Evolutionary conservation across 1,284 basidiomycete species (phyloP).

Genomic region (Puccinia hordei): DNA sequence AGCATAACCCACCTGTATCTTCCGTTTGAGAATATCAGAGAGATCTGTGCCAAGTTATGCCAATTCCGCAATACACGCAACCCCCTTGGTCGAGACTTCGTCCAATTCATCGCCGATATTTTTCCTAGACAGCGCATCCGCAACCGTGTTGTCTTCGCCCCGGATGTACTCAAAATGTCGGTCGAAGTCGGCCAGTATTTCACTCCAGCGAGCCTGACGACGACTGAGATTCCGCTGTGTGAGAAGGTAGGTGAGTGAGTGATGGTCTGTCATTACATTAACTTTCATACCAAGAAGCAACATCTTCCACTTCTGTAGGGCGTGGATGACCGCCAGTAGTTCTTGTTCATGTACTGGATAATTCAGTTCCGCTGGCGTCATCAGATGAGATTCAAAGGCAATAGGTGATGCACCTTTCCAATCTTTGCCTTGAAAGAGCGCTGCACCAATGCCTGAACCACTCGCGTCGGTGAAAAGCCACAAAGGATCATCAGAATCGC

Average conservation of each 20-base stretch:
- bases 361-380: neutral
- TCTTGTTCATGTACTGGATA: too few relatives aligned
- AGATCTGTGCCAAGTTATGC: neutral
- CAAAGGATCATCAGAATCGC: neutral
- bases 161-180: too few relatives aligned
- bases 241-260: too few relatives aligned
- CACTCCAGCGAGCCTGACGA: constrained; percentile 60
- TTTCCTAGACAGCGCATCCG: constrained; percentile 60
- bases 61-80: neutral
- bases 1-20: neutral
- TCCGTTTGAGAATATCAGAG: neutral
- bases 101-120: neutral
- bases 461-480: constrained; percentile 15
- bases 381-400: constrained; percentile 1
- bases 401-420: neutral
- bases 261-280: too few relatives aligned
- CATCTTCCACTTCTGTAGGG: too few relatives aligned
- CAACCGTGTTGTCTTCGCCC: constrained; percentile 59
- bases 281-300: too few relatives aligned
- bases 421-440: neutral
- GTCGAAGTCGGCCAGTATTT: constrained; percentile 60
- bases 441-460: neutral
- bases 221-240: constrained; percentile 61
- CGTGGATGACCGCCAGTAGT: too few relatives aligned
- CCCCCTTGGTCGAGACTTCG: too few relatives aligned